phyloP scores from a whole-genome alignment of 2,329 filamentous ascomycete species.

The Penicillium capsulatum region DNA sequence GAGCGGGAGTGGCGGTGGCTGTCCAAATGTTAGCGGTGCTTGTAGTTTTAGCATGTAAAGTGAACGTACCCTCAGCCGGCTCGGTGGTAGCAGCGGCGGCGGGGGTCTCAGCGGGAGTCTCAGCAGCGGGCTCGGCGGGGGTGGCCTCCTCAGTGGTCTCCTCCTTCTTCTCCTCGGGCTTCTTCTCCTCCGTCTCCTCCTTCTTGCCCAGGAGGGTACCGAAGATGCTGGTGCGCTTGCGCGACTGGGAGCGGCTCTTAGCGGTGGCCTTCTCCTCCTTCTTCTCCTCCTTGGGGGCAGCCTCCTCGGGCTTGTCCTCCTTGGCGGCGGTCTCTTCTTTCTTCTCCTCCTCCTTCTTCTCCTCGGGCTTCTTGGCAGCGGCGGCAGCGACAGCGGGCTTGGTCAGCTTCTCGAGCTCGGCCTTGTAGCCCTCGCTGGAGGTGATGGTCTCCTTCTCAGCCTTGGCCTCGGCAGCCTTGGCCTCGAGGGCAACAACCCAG shows the following conservation, averaged over 20 bases:
- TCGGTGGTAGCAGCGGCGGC: conserved; percentile 19
- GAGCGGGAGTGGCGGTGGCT: conserved; percentile 38
- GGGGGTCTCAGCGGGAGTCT: conserved; percentile 32
- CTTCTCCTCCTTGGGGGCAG: conserved; percentile 6
- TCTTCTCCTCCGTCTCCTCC: conserved; percentile 48
- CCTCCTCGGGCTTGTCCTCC: conserved; percentile 25
- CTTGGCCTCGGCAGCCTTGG: conserved; percentile 73
- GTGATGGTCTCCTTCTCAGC: conserved; percentile 56
- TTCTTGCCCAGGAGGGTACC: conserved; percentile 58
- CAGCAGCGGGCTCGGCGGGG: conserved; percentile 33
- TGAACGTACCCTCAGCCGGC: conserved; percentile 13
- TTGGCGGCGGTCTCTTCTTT: conserved; percentile 35
- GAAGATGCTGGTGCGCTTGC: conserved; percentile 58
- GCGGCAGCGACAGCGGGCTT: conserved; percentile 43
- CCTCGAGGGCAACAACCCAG: conserved; percentile 83
- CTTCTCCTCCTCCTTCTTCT: conserved; percentile 30
- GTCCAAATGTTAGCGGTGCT: conserved; percentile 1
- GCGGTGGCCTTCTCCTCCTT: conserved; percentile 51
- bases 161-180: conserved; percentile 39
- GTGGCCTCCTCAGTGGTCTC: conserved; percentile 39
- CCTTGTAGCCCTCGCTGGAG: conserved; percentile 84
- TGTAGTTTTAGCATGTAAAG: not conserved
- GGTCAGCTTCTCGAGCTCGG: conserved; percentile 66
- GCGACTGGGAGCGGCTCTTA: conserved; percentile 58
- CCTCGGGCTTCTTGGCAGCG: conserved; percentile 18